Conservation (phyloP, 2,329 filamentous ascomycete species). For the Talaromyces pinophilus region DNA sequence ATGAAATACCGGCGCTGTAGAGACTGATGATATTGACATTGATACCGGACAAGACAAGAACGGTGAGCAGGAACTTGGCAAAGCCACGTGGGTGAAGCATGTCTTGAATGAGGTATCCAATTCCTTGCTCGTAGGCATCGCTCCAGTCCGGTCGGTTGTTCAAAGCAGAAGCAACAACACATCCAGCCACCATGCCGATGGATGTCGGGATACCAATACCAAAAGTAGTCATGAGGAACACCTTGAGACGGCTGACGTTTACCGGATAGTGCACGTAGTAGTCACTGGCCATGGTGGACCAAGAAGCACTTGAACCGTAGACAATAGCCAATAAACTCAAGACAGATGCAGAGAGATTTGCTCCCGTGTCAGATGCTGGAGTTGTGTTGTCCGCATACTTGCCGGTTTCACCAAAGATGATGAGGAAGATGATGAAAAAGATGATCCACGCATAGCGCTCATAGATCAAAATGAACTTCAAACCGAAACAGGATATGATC, state of each 20-base stretch:
- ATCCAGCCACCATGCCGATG: slow-evolving; percentile 52
- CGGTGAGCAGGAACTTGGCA: slow-evolving; percentile 47
- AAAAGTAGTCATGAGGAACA: slow-evolving; percentile 52
- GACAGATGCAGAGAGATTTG: slow-evolving; percentile 42
- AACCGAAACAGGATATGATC: slow-evolving; percentile 32
- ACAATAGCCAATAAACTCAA: slow-evolving; percentile 50
- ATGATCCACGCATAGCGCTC: slow-evolving; percentile 37
- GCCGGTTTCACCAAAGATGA: slow-evolving; percentile 53
- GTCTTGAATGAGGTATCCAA: slow-evolving; percentile 50
- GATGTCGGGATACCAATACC: slow-evolving; percentile 53
- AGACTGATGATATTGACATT: slow-evolving; percentile 52
- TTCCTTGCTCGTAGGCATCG: slow-evolving; percentile 41
- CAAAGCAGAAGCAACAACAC: slow-evolving; percentile 47
- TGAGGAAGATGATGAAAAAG: slow-evolving; percentile 44
- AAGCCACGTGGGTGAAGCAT: slow-evolving; percentile 51
- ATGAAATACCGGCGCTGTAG: slow-evolving; percentile 39
- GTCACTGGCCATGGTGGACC: slow-evolving; percentile 51
- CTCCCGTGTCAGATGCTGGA: slow-evolving; percentile 38
- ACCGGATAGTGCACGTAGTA: slow-evolving; percentile 54
- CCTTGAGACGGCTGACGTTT: slow-evolving; percentile 49
- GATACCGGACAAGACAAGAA: slow-evolving; percentile 46
- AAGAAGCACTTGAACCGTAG: slow-evolving; percentile 54
- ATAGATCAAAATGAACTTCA: slow-evolving; percentile 33
- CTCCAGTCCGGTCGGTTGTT: slow-evolving; percentile 46
- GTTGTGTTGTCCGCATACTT: slow-evolving; percentile 44